Evolutionary conservation across 441 rosid genomes (phyloP), one percentile per base, ranked within the genome.

Genomic region (Pelargonium cotyledonis): DNA sequence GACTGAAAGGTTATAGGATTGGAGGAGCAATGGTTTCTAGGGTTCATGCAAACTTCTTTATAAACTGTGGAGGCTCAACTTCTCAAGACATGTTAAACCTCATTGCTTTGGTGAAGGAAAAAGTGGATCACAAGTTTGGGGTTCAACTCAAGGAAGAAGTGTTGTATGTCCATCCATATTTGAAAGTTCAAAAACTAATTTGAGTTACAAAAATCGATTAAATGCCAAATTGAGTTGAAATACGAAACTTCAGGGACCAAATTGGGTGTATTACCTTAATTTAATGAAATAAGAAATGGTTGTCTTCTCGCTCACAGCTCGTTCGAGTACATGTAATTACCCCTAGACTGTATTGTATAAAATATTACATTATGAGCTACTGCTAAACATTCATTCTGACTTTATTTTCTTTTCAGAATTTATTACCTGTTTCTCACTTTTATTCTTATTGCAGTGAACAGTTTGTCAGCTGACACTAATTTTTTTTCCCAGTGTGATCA

Each of bases 21-120:
- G 80, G 79, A 64, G 84, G 76, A 63, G 73, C 80, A 15, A 76
- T 77, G 76, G 77, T 76, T 65, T 76, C 80, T 18, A 60, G 68
- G 4, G 14, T 76, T 35, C 80, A 72, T 63, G 79, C 79, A 26
- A 79, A 76, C 75, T 76, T 68, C 77, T 76, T 74, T 41, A 29
- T 78, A 40, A 74, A 70, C 44, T 5, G 11, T 0, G 51, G 74
- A 11, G 63, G 63, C 15, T 26, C 77, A 15, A 76, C 80, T 55
- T 78, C 77, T 15, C 72, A 23, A 63, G 77, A 78, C 75, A 80
- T 71, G 79, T 82, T 73, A 43, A 68, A 67, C 47, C 83, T 77
- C 68, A 77, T 77, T 63, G 70, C 29, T 65, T 43, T 77, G 69
- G 81, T 75, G 23, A 73, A 78, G 70, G 73, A 63, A 10, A 72